Conservation (phyloP, 768 basidiomycete genomes). For the Tephrocybe rancida region DNA sequence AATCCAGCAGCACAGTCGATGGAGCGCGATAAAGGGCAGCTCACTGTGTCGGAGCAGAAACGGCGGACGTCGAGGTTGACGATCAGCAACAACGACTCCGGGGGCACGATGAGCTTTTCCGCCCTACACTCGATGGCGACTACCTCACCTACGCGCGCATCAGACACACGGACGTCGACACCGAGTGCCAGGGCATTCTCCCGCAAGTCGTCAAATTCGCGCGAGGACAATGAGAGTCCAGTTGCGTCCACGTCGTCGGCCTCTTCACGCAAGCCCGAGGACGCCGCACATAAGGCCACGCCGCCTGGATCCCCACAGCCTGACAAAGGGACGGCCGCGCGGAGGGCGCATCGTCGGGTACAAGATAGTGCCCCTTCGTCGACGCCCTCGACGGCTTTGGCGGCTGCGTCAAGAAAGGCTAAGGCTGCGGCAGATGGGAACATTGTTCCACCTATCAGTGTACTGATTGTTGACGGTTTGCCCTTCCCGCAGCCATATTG, state of each 20-base stretch:
- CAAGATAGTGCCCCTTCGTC: conserved; percentile 9
- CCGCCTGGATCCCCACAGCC: conserved; percentile 14
- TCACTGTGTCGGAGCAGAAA: conserved; percentile 28
- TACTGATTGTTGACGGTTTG: conserved; percentile 96
- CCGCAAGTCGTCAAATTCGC: conserved; percentile 11
- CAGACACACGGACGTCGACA: background rate
- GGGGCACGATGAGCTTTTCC: conserved; percentile 30
- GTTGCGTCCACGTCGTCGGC: background rate
- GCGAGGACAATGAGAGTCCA: background rate
- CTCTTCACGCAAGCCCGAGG: background rate
- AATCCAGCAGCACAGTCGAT: conserved; percentile 39
- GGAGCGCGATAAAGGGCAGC: conserved; percentile 50
- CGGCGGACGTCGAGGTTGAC: conserved; percentile 21
- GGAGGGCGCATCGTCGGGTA: conserved; percentile 7
- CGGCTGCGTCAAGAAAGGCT: conserved; percentile 46
- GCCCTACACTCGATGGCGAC: conserved; percentile 31
- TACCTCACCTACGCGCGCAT: conserved; percentile 13
- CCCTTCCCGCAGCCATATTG: background rate
- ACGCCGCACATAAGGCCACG: conserved; percentile 9
- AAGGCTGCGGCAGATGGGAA: conserved; percentile 60
- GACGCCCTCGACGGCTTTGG: conserved; percentile 23
- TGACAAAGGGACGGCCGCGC: conserved; percentile 10
- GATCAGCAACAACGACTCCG: conserved; percentile 22
- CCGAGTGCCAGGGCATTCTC: conserved; percentile 5
- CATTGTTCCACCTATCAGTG: conserved; percentile 95